Evolutionary conservation across 176 grass and related monocot species (phyloP), one percentile per base, ranked within the genome.

Genomic region (Metroxylon sagu): DNA sequence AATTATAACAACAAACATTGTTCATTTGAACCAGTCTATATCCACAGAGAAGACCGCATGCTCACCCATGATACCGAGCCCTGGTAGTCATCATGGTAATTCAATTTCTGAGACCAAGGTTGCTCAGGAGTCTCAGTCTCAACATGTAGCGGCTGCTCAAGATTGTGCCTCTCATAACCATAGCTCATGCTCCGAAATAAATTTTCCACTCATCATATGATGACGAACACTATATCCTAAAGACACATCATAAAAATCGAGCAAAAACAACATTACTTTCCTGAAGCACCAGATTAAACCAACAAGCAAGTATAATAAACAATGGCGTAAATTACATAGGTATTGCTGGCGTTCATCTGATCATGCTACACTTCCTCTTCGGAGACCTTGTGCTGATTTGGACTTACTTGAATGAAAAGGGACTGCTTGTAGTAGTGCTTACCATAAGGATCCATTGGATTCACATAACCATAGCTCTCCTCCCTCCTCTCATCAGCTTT

Each of bases 101-200:
- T 79, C 59, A 79, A 55, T 52, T 79, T 85, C 79, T 2, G 60
- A 74, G 75, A 80, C 72, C 77, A 79, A 73, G 49, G 64, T 57
- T 75, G 30, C 77, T 88, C 81, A 5, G 25, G 26, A 7, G 70
- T 78, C 21, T 91, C 59, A 75, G 85, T 29, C 18, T 78, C 52
- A 83, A 88, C 61, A 79, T 85, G 69, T 18, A 85, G 79, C 6
- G 73, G 63, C 31, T 76, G 65, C 69, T 83, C 79, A 83, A 66
- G 48, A 59, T 68, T 60, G 49, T 88, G 57, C 25, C 79, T 77
- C 67, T 83, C 76, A 76, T 88, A 88, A 56, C 75, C 68, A 60
- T 80, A 66, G 19, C 71, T 64, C 50, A 87, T 78, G 50, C 71
- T 67, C 57, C 65, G 43, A 31, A 76, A 74, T 64, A 88, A 57